Percentiles rank a stretch among this genome's conserved stretches.
Evolutionary conservation across 805 yeast species (phyloP).

Genomic region (Lipomyces anomalus): DNA sequence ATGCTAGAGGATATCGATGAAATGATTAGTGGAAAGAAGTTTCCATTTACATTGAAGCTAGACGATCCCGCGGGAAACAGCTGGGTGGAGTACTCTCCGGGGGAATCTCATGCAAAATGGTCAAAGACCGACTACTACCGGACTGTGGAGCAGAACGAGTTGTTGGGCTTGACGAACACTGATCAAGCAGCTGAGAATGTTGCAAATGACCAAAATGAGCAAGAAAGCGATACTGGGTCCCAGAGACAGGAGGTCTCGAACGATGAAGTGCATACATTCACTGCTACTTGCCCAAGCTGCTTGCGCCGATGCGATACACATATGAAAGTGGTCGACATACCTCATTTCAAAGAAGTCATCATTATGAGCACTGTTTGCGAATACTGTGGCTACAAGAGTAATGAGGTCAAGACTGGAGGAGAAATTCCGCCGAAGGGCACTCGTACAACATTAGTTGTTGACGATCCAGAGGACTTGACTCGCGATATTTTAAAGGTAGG

Average conservation of each 20-base stretch:
- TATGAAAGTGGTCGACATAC: constrained; percentile 94
- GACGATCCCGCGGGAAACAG: constrained; percentile 98
- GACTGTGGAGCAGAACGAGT: constrained; percentile 81
- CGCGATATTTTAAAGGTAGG: constrained; percentile 79
- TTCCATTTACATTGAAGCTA: constrained; percentile 71
- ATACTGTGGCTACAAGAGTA: constrained; percentile 89
- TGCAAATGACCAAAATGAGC: constrained; percentile 12
- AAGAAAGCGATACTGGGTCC: constrained; percentile 5
- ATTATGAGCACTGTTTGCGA: constrained; percentile 94
- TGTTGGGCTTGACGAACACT: constrained; percentile 66
- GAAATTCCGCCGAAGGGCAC: constrained; percentile 84
- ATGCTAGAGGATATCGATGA: constrained; percentile 55
- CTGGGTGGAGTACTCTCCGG: constrained; percentile 86
- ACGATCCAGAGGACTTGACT: constrained; percentile 86
- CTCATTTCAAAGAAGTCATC: constrained; percentile 96
- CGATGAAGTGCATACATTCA: constrained; percentile 89
- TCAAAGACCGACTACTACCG: constrained; percentile 73
- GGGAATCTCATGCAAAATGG: constrained; percentile 88
- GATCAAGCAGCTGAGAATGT: constrained; percentile 47
- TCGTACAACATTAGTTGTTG: constrained; percentile 62
- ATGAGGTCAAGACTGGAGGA: constrained; percentile 98
- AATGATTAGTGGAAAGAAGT: constrained; percentile 58
- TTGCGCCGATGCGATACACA: constrained; percentile 77
- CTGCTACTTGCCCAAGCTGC: constrained; percentile 90
- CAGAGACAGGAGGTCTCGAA: constrained; percentile 53